Evolutionary conservation across 2,329 filamentous ascomycete species (phyloP).

Genomic region (Ophiostoma populinum): DNA sequence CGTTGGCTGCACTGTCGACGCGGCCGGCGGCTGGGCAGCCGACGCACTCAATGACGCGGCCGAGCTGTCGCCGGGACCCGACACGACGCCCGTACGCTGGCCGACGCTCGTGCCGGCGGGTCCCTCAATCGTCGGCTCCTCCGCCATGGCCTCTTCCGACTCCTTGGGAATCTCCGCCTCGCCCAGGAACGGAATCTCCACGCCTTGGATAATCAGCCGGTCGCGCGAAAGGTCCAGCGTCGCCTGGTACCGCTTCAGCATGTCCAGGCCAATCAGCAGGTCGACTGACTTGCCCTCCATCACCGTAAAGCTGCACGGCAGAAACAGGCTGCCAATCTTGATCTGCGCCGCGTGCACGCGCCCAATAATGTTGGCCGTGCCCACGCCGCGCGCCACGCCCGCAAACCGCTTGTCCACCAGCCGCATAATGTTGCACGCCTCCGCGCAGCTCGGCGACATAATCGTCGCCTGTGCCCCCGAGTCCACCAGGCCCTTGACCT

Average conservation of each 20-base stretch:
- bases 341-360: conserved; percentile 92
- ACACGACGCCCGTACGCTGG: conserved; percentile 61
- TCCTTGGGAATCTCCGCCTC: conserved; percentile 90
- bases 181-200: conserved; percentile 76
- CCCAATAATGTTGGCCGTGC: conserved; percentile 84
- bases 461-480: conserved; percentile 96
- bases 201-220: conserved; percentile 71
- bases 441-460: conserved; percentile 89
- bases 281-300: conserved; percentile 99
- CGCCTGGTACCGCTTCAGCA: conserved; percentile 91
- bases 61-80: conserved; percentile 22
- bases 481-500: conserved; percentile 91
- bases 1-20: background rate
- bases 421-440: conserved; percentile 88
- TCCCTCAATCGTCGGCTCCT: conserved; percentile 71
- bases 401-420: conserved; percentile 85
- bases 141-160: conserved; percentile 50
- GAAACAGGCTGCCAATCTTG: conserved; percentile 70
- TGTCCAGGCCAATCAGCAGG: conserved; percentile 80
- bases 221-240: conserved; percentile 76
- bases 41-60: too few species aligned
- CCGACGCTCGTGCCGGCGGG: conserved; percentile 83
- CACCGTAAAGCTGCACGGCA: conserved; percentile 93
- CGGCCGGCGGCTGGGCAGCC: background rate
- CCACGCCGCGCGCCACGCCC: conserved; percentile 82